These are phyloP conservation scores for Myotisia sp. DNA, from an alignment of 2,329 filamentous ascomycete species.

Conservation along the genomic window DNA sequence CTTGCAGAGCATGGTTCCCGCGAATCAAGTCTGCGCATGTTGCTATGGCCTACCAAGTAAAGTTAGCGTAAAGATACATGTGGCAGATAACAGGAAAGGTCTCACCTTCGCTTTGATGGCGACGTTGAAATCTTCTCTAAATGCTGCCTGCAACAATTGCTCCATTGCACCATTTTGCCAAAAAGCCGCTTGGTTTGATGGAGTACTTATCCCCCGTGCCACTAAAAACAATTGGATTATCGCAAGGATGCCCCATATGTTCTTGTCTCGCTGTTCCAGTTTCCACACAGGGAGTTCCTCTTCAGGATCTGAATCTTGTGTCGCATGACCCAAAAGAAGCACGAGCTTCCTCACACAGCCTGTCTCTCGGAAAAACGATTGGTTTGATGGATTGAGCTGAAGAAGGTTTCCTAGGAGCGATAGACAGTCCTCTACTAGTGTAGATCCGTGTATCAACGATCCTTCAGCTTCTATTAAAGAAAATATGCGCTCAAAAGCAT, in stretches of 20 bases:
- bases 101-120: conserved; percentile 68
- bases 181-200: conserved; percentile 72
- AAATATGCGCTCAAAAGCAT: conserved; percentile 80
- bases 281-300: conserved; percentile 59
- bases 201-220: conserved; percentile 62
- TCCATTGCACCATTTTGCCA: conserved; percentile 69
- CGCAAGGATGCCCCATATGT: conserved; percentile 76
- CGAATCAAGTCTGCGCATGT: conserved; percentile 82
- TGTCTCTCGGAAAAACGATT: conserved; percentile 84
- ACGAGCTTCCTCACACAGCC: conserved; percentile 63
- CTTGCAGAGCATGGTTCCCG: conserved; percentile 65
- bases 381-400: conserved; percentile 75
- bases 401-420: conserved; percentile 82
- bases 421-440: conserved; percentile 82
- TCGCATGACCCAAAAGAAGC: conserved; percentile 49
- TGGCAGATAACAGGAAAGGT: conserved; percentile 4
- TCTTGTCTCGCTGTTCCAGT: conserved; percentile 67
- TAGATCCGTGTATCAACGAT: conserved; percentile 64
- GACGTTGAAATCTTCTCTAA: conserved; percentile 55
- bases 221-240: conserved; percentile 77
- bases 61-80: not conserved
- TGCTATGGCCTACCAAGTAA: conserved; percentile 49
- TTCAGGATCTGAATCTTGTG: conserved; percentile 40
- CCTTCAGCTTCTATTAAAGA: conserved; percentile 70
- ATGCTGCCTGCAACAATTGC: conserved; percentile 68